Evolutionary conservation across 1,284 basidiomycete genomes (phyloP).

Genomic region (Rhodotorula sp.): DNA sequence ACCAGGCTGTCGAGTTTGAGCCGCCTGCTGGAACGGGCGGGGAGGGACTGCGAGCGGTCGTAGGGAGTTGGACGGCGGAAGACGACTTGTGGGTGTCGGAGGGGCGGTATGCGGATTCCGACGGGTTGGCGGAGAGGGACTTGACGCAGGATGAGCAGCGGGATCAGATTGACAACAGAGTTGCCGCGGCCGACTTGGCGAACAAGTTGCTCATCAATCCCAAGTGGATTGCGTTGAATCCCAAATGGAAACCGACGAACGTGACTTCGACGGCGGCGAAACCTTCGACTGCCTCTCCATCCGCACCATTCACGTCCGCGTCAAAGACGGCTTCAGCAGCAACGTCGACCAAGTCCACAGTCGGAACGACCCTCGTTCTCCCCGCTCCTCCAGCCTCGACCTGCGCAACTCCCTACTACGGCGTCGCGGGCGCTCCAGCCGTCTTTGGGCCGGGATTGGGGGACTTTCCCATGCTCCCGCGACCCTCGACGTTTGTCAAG

Average conservation of each 20-base stretch:
- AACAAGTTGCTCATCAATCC: constrained; percentile 13
- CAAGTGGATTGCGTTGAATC: constrained; percentile 14
- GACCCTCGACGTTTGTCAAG: constrained; percentile 34
- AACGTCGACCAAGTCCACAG: not conserved
- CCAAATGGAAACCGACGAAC: constrained; percentile 7
- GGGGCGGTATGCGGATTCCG: too few species aligned
- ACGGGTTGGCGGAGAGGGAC: too few species aligned
- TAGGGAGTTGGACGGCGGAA: not conserved
- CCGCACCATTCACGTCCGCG: not conserved
- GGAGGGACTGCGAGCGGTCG: not conserved
- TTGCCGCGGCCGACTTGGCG: not conserved
- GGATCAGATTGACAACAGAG: not conserved
- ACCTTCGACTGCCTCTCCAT: not conserved
- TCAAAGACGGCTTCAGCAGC: not conserved
- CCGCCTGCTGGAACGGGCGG: not conserved
- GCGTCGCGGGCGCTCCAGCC: constrained; percentile 14
- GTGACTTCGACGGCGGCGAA: not conserved
- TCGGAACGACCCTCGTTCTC: constrained; percentile 2
- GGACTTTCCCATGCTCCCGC: constrained; percentile 9
- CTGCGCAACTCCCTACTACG: constrained; percentile 26
- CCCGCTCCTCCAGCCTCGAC: constrained; percentile 19
- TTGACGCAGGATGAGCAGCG: too few species aligned
- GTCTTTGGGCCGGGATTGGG: constrained; percentile 35
- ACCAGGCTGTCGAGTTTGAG: not conserved
- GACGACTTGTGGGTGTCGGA: not conserved